These are phyloP conservation scores for Colletotrichum cordylinicola DNA, from an alignment of 2,329 filamentous ascomycete genomes.

Conservation along the genomic window DNA sequence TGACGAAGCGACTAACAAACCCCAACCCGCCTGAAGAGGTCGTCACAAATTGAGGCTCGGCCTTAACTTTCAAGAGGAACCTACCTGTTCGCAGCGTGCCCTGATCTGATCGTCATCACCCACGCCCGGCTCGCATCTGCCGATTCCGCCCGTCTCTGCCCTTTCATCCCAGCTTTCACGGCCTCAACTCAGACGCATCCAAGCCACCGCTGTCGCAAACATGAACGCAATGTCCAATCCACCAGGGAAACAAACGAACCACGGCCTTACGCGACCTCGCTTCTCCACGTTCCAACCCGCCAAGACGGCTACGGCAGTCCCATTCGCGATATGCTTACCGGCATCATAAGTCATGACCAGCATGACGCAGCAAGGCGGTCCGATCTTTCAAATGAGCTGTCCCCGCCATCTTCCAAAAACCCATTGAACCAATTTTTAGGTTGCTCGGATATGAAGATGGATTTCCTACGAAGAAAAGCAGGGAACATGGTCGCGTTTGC, in stretches of 20 bases:
- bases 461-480: background rate
- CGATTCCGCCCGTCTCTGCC: background rate
- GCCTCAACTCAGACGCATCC: background rate
- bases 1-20: background rate
- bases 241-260: background rate
- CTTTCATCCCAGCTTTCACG: background rate
- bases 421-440: background rate
- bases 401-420: slow-evolving; percentile 1
- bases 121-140: background rate
- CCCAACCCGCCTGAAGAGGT: background rate
- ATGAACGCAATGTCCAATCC: background rate
- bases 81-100: background rate
- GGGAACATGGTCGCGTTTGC: background rate
- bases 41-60: background rate
- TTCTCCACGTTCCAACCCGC: slow-evolving; percentile 2
- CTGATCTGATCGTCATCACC: background rate
- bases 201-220: background rate
- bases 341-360: background rate
- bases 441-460: background rate
- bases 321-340: background rate
- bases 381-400: background rate
- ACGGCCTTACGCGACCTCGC: background rate
- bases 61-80: background rate
- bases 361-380: background rate
- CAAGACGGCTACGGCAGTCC: slow-evolving; percentile 3